A percentile compares a stretch with the other conserved stretches of the same genome.
phyloP scores from a whole-genome alignment of 2,329 filamentous ascomycete genomes.

The Gnomoniopsis smithogilvyi region DNA sequence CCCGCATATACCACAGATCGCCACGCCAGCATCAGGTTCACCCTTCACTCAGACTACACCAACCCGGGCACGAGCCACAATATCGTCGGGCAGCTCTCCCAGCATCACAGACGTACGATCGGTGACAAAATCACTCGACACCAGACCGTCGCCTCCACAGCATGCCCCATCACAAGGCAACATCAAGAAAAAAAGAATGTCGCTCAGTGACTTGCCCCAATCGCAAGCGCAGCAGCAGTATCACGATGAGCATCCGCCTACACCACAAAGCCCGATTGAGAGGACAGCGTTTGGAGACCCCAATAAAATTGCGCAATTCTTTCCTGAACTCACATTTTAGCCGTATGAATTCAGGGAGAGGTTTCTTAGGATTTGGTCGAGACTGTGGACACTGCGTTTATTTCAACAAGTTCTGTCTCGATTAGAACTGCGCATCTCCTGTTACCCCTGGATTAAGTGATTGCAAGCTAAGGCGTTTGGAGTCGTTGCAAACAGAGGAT shows the following conservation, averaged over 20 bases:
- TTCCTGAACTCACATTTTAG: constrained; percentile 30
- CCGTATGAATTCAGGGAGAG: constrained; percentile 8
- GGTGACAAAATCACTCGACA: constrained; percentile 13
- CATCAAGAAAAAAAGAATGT: constrained; percentile 37
- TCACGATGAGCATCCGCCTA: constrained; percentile 18
- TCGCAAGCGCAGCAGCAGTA: constrained; percentile 1
- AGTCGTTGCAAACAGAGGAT: neutral
- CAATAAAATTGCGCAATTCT: constrained; percentile 35
- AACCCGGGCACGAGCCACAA: constrained; percentile 5
- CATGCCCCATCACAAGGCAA: constrained; percentile 31
- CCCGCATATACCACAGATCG: constrained; percentile 8
- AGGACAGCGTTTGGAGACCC: constrained; percentile 34
- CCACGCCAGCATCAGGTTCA: neutral
- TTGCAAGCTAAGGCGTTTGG: neutral
- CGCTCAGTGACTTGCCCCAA: constrained; percentile 27
- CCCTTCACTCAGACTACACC: neutral
- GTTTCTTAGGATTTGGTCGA: too few species aligned
- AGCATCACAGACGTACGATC: constrained; percentile 20
- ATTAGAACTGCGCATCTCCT: neutral
- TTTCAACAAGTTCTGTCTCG: neutral
- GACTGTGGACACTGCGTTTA: neutral
- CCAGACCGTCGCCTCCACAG: constrained; percentile 18
- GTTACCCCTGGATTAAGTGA: neutral
- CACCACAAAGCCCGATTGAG: constrained; percentile 25
- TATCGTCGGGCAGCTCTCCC: neutral